Percentiles rank a stretch among this genome's conserved stretches.
phyloP scores from a whole-genome alignment of 2,329 filamentous ascomycete genomes.

The Trichoderma atroviride region DNA sequence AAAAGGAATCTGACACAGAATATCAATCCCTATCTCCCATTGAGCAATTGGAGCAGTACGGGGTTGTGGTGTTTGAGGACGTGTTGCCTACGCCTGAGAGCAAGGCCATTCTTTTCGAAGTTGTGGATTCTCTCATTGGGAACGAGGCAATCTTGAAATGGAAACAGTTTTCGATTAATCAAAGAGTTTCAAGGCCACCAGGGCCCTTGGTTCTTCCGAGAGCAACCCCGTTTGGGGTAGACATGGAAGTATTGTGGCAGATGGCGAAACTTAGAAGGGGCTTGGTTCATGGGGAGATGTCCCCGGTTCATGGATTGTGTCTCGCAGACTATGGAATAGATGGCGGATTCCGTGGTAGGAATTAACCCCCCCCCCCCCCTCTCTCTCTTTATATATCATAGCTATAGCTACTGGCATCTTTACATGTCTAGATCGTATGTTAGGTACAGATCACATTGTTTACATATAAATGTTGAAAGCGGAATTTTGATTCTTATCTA shows the following conservation, averaged over 20 bases:
- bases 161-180: conserved; percentile 3
- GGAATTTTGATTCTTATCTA: not conserved
- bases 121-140: conserved; percentile 17
- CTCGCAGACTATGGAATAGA: conserved; percentile 21
- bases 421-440: not conserved
- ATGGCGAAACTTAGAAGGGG: conserved; percentile 12
- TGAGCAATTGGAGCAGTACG: not conserved
- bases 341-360: conserved; percentile 14
- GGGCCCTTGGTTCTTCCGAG: not conserved
- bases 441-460: not conserved
- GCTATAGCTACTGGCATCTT: not conserved
- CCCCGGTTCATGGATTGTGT: conserved; percentile 12
- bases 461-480: not conserved
- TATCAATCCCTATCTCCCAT: not conserved
- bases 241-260: not conserved
- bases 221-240: conserved; percentile 1
- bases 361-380: not conserved
- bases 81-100: not conserved
- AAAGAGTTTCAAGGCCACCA: not conserved
- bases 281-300: conserved; percentile 14
- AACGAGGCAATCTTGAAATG: conserved; percentile 6
- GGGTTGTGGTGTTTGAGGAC: conserved; percentile 8
- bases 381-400: not conserved
- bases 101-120: conserved; percentile 17
- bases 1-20: not conserved